These are phyloP conservation scores for Cryptomeria japonica DNA, from an alignment of 75 land plant species.

Conservation along the genomic window DNA sequence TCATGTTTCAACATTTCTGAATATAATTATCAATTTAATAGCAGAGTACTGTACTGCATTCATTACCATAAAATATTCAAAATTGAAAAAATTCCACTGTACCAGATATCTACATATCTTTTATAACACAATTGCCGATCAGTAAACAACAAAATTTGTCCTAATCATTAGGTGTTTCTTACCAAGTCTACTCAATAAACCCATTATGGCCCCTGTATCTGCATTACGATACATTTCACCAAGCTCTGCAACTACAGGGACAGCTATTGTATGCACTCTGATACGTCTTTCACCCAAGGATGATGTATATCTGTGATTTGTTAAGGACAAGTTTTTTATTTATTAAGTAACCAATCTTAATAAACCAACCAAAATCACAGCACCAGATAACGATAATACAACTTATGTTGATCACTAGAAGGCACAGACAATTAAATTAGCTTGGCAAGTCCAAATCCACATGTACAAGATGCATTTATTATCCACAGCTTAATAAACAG, in stretches of 20 bases:
- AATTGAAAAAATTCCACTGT: not conserved
- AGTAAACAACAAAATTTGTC: not conserved
- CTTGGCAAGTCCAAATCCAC: not conserved
- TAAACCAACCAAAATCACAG: not conserved
- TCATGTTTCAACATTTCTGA: not conserved
- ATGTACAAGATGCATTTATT: not conserved
- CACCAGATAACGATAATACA: not conserved
- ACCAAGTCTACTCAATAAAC: constrained; percentile 85
- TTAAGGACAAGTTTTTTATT: not conserved
- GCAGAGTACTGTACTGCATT: not conserved
- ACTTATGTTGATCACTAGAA: not conserved
- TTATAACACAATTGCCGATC: not conserved
- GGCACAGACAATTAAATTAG: not conserved
- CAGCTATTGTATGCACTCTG: constrained; percentile 91
- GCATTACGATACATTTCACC: constrained; percentile 90
- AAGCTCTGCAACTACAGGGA: constrained; percentile 83
- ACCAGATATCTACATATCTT: not conserved
- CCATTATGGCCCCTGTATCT: constrained; percentile 82
- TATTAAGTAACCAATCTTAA: not conserved
- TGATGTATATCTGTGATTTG: constrained; percentile 68
- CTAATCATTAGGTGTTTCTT: not conserved
- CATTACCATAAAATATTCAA: not conserved
- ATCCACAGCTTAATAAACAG: not conserved
- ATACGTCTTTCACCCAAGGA: constrained; percentile 98
- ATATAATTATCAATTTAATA: not conserved